A percentile compares a stretch with the other conserved stretches of the same genome.
Evolutionary conservation across 2,329 filamentous ascomycete genomes (phyloP).

Genomic region (Aspergillus alliaceus): DNA sequence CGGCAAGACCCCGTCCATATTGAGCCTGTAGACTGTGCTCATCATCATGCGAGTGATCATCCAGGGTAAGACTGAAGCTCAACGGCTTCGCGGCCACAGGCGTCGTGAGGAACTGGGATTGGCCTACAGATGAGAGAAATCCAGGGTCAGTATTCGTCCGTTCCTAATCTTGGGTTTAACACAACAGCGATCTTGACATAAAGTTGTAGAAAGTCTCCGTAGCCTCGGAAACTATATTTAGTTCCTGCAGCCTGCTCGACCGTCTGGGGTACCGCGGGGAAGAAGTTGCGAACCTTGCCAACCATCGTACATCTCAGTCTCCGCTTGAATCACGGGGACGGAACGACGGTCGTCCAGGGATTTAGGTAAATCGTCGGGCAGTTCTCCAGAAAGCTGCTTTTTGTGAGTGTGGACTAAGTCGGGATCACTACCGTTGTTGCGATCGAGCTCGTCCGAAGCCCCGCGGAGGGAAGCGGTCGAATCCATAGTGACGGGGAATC

Average conservation of each 20-base stretch:
- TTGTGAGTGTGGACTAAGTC: slow-evolving; percentile 18
- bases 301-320: slow-evolving; percentile 98
- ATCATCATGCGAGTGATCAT: slow-evolving; percentile 74
- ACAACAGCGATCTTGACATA: background rate
- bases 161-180: background rate
- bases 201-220: background rate
- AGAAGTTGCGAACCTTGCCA: slow-evolving; percentile 75
- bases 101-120: slow-evolving; percentile 91
- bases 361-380: slow-evolving; percentile 84
- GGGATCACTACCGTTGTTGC: slow-evolving; percentile 15
- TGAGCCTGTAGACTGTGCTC: slow-evolving; percentile 41
- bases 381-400: slow-evolving; percentile 38
- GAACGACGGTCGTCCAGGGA: slow-evolving; percentile 84
- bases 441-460: slow-evolving; percentile 30
- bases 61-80: slow-evolving; percentile 79
- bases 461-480: slow-evolving; percentile 31
- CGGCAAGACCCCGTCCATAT: slow-evolving; percentile 29
- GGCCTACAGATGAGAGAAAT: slow-evolving; percentile 57
- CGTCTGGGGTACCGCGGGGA: slow-evolving; percentile 1
- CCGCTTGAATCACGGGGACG: slow-evolving; percentile 67
- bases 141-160: background rate
- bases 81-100: slow-evolving; percentile 82
- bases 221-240: background rate
- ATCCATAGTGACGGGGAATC: slow-evolving; percentile 32
- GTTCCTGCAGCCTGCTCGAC: slow-evolving; percentile 3